Base-by-base conservation (phyloP, 1,284 basidiomycete genomes). In the Sanghuangporus sanghuang region DNA sequence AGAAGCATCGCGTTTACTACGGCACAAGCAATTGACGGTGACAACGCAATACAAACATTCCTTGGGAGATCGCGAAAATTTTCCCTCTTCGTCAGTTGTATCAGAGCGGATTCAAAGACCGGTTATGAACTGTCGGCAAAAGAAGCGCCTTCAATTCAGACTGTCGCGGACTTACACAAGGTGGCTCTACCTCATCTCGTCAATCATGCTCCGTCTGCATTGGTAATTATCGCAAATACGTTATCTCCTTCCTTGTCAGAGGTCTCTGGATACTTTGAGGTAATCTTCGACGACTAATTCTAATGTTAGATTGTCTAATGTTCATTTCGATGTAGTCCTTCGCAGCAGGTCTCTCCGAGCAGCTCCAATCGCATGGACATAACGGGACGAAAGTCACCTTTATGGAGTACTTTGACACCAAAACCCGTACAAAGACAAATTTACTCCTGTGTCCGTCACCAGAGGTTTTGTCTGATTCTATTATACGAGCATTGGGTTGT, bases 351-450 rank as follows among this genome's bases (percentile, higher is more conserved):
- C 38, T 64, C 21, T 60, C 52, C 18, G 38, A 36, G 12, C 42
- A 64, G 39, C 50, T 64, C 11, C 52, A 40, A 11, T 44, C 32
- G 5, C 16, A n/a, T 35, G 63, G 57, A 18, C 46, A 50, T 36
- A 21, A 49, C n/a, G 52, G 36, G 27, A n/a, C 40, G 4, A 32
- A 64, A 12, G 49, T 64, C 50, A 60, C 36, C 7, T 35, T 53
- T 38, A 64, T 64, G 58, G 63, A 64, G 23, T 64, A 60, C 46
- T 64, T 59, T 35, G 63, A 53, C 12, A 14, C 7, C 57, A 18
- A 54, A 46, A 11, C 2, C 18, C 8, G 5, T 52, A 18, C 8
- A 11, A 49, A 27, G 35, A 18, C n/a, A 55, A 39, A 9, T 21
- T 42, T 35, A 35, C 16, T 39, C 27, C 14, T 56, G 16, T 50